phyloP scores from a whole-genome alignment of 305 asterid genomes.

The Fraxinus floribunda region DNA sequence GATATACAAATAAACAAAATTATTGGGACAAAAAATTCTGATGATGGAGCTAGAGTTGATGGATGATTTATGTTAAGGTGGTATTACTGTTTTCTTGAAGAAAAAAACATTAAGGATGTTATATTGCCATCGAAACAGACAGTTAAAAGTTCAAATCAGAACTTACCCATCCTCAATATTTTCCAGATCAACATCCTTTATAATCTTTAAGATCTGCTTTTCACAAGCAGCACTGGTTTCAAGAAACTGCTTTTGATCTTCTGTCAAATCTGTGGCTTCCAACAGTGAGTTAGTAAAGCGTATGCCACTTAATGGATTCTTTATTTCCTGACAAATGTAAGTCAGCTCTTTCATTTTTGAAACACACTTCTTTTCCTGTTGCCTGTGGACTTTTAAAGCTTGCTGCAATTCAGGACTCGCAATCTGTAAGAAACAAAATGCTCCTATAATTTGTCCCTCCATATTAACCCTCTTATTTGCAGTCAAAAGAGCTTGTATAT shows the following conservation, averaged over 20 bases:
- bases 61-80: neutral
- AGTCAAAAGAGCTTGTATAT: conserved; percentile 68
- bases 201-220: conserved; percentile 75
- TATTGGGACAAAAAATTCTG: neutral
- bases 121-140: neutral
- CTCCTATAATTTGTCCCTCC: conserved; percentile 74
- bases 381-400: conserved; percentile 60
- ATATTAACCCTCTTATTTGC: conserved; percentile 74
- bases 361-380: conserved; percentile 50
- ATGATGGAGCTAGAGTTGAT: conserved; percentile 1
- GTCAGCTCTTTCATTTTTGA: conserved; percentile 80
- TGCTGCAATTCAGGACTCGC: conserved; percentile 73
- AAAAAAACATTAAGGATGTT: neutral
- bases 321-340: conserved; percentile 77
- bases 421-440: conserved; percentile 83
- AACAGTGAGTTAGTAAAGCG: conserved; percentile 69
- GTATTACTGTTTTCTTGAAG: neutral
- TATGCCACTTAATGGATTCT: conserved; percentile 74
- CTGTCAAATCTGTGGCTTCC: conserved; percentile 68
- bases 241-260: conserved; percentile 73
- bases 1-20: neutral
- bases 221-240: conserved; percentile 86
- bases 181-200: conserved; percentile 65
- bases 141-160: conserved; percentile 14
- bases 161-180: conserved; percentile 71